Base-by-base conservation (phyloP, 169 alveolate genomes). In the Miamiensis avidus region DNA sequence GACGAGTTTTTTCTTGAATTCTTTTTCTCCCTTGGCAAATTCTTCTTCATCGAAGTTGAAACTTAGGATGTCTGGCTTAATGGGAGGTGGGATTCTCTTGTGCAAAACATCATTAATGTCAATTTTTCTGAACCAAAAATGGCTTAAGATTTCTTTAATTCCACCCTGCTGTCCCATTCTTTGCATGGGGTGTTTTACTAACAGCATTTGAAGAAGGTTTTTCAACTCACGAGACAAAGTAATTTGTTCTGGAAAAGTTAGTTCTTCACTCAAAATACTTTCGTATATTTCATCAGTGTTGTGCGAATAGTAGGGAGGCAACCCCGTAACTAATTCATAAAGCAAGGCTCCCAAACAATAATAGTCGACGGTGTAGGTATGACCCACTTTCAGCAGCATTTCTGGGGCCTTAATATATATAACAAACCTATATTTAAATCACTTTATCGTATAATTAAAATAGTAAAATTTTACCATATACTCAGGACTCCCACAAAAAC, bases 221-320 rank as follows among this genome's bases (percentile, higher is more conserved):
- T 87, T 83, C 0, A 87, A 76, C 25, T 90, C 90, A 25, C 82
- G 76, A 34, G 88, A 75, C 29, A 84, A 31, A 27, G 84, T 33
- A 6, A 77, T 69, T 65, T 76, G 64, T 6, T 89, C 77, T 25
- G 94, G 92, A 69, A 90, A 84, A 76, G 81, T 76, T 27, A 87
- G 33, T 30, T 74, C 85, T 31, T 89, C 84, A 78, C 75, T 87
- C 26, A 85, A 75, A 49, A 87, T 90, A 74, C 84, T 82, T 32
- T 82, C 85, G 85, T 87, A 90, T 64, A 87, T 87, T 79, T 34
- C 65, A 31, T 89, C 89, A n/a, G 84, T 83, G 74, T 86, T 83
- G 34, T 88, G 34, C 32, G 85, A 65, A 86, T 89, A 89, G 75
- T 82, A 89, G 20, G 93, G 93, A 25, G 93, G 91, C 34, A 85